A percentile compares a stretch with the other conserved stretches of the same genome.
Evolutionary conservation across 306 rosid species (phyloP).

Genomic region (Cicer cuneatum): DNA sequence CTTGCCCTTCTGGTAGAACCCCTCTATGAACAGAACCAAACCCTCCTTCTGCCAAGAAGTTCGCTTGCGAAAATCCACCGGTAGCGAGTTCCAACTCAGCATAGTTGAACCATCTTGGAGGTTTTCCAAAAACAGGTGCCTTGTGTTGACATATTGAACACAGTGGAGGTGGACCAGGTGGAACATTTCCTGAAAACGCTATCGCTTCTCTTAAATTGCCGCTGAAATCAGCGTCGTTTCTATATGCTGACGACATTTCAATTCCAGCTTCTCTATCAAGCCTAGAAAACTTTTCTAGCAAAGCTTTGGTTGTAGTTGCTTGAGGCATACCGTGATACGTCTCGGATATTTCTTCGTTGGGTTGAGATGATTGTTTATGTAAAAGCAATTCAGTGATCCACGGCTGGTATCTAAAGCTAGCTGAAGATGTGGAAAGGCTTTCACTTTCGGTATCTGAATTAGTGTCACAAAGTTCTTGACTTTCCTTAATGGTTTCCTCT

Average conservation of each 20-base stretch:
- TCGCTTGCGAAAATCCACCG: conserved; percentile 93
- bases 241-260: conserved; percentile 61
- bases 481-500: conserved; percentile 67
- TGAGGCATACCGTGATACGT: conserved; percentile 57
- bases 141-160: conserved; percentile 99
- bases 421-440: conserved; percentile 68
- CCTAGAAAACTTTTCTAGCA: conserved; percentile 66
- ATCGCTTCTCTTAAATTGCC: conserved; percentile 91
- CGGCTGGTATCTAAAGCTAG: conserved; percentile 86
- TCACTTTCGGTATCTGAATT: conserved; percentile 89
- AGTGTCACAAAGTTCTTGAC: conserved; percentile 64
- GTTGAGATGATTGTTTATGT: conserved; percentile 60
- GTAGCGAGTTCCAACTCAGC: conserved; percentile 95
- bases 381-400: conserved; percentile 78
- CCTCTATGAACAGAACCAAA: conserved; percentile 98
- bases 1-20: conserved; percentile 93
- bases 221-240: conserved; percentile 65
- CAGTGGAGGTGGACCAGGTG: conserved; percentile 92
- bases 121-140: conserved; percentile 97
- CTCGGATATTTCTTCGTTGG: conserved; percentile 57
- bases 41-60: conserved; percentile 99
- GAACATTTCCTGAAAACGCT: conserved; percentile 80
- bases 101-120: conserved; percentile 95
- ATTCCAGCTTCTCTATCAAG: conserved; percentile 69
- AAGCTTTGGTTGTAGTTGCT: conserved; percentile 63